Conservation (phyloP, 345 rosid genomes). For the Heritiera littoralis region DNA sequence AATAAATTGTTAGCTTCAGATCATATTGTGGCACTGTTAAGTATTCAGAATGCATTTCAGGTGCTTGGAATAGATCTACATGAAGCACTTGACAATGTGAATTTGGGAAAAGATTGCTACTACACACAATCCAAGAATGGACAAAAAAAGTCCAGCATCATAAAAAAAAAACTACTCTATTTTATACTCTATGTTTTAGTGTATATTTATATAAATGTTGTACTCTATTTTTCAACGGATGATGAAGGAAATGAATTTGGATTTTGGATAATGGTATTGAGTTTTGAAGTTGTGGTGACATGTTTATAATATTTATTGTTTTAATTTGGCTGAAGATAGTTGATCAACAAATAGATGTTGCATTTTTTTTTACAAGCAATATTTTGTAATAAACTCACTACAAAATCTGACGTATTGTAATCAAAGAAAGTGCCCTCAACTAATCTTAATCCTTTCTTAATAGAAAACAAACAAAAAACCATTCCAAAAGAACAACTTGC, state of each 20-base stretch:
- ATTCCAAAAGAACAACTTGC: constrained; percentile 12
- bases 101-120: constrained; percentile 10
- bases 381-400: constrained; percentile 12
- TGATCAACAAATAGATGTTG: too few species aligned
- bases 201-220: too few species aligned
- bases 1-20: constrained; percentile 18
- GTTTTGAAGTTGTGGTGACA: too few species aligned
- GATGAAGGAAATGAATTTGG: too few species aligned
- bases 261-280: too few species aligned
- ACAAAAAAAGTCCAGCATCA: constrained; percentile 18
- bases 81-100: constrained; percentile 28
- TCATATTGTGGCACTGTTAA: constrained; percentile 22
- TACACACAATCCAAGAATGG: constrained; percentile 27
- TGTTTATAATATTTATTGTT: too few species aligned
- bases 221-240: too few species aligned
- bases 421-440: constrained; percentile 7
- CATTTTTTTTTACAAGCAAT: background rate
- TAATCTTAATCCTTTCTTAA: background rate
- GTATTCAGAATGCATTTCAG: constrained; percentile 13
- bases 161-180: constrained; percentile 40
- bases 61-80: constrained; percentile 23
- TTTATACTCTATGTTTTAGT: too few species aligned
- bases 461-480: background rate
- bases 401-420: constrained; percentile 12
- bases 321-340: too few species aligned